Base-by-base conservation (phyloP, 768 basidiomycete species). In the Rhodotorula diobovata region DNA sequence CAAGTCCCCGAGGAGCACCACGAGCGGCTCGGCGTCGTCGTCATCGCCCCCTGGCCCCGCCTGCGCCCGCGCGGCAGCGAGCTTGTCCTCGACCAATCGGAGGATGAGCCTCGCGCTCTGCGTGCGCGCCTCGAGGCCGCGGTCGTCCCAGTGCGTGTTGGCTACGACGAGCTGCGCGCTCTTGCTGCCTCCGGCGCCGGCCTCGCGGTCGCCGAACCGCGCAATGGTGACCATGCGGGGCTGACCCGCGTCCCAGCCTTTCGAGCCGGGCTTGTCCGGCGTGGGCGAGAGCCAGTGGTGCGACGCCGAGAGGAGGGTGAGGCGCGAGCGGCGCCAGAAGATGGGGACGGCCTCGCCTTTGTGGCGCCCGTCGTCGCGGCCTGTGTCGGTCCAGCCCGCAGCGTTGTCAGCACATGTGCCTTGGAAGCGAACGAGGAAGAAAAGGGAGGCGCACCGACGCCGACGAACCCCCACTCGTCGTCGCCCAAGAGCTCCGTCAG, bases 121-220 rank as follows among this genome's bases (percentile, higher is more conserved):
- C 10, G 74, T 73, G 16, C 80, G 63, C 6, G 81, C 78, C 39
- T 46, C 15, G 28, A 73, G 18, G 20, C 81, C 80, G n/a, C 57
- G 58, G 70, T 81, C 76, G 64, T 81, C 81, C 57, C 78, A 81
- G 61, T 81, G 81, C 8, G 80, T 81, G 63, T 79, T 79, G 39
- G 78, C 64, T 35, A 80, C 76, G 64, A 79, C 73, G 10, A 80
- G 39, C 18, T 78, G 67, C 69, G 58, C 20, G 50, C 61, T 32
- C n/a, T n/a, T n/a, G n/a, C n/a, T n/a, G 30, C 45, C 16, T 23
- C n/a, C 1, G 46, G 20, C 23, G 7, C 18, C 1, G 2, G 28
- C 25, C 46, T 4, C 41, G 4, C 2, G 14, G 48, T 61, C 60
- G 21, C 28, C 10, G 10, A 81, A 66, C 4, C 70, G 71, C 2